Evolutionary conservation across 768 basidiomycete species (phyloP).

Genomic region (Hygrocybe coccinea): DNA sequence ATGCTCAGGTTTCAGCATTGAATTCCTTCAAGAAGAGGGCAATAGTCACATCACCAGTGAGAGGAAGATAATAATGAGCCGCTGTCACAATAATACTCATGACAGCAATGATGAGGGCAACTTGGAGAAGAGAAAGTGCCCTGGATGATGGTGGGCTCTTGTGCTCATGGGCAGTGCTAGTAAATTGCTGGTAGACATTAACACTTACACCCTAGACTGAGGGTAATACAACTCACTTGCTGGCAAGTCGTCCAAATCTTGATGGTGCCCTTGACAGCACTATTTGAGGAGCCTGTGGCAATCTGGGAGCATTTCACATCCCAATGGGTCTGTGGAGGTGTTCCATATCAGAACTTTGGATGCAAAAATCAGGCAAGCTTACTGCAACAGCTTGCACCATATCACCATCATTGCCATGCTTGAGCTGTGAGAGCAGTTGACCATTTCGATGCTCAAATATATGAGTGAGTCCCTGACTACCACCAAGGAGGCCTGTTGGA

Average conservation of each 20-base stretch:
- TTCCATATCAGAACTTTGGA: no score
- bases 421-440: not conserved
- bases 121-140: no score
- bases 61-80: not conserved
- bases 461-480: not conserved
- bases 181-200: not conserved
- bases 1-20: no score
- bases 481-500: not conserved
- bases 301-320: not conserved
- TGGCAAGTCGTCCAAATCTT: no score
- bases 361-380: no score
- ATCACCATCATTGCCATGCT: not conserved
- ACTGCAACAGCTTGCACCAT: no score
- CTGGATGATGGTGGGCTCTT: not conserved
- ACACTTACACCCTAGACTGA: not conserved
- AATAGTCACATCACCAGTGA: not conserved
- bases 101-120: not conserved
- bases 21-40: no score
- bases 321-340: no score
- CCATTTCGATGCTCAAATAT: not conserved
- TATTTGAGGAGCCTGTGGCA: not conserved
- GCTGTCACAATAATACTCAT: not conserved
- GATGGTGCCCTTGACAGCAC: not conserved
- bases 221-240: not conserved
- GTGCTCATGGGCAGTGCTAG: not conserved